A percentile compares a stretch with the other conserved stretches of the same genome.
Evolutionary conservation across 805 yeast species (phyloP).

Genomic region (Spathaspora gorwiae): DNA sequence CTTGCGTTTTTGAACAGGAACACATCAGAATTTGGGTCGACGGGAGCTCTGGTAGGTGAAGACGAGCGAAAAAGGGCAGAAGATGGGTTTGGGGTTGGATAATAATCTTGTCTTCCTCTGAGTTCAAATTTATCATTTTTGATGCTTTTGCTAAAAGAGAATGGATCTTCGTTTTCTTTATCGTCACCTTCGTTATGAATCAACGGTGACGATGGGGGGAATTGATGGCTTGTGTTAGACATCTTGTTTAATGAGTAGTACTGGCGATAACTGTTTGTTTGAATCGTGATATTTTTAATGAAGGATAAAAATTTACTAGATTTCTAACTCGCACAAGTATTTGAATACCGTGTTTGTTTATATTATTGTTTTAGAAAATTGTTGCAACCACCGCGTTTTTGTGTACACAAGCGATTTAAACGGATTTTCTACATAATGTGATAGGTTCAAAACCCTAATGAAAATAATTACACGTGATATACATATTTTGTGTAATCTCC

Average conservation of each 20-base stretch:
- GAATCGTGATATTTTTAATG: too few relatives aligned
- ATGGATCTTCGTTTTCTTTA: slow-evolving; percentile 11
- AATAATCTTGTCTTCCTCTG: slow-evolving; percentile 10
- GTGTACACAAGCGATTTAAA: too few relatives aligned
- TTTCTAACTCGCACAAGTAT: too few relatives aligned
- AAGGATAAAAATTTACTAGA: too few relatives aligned
- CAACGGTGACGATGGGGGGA: slow-evolving; percentile 53
- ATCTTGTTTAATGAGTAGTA: slow-evolving; percentile 1
- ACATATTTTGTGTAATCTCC: too few relatives aligned
- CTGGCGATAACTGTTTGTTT: too few relatives aligned
- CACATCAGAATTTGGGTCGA: neutral
- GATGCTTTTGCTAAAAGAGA: neutral
- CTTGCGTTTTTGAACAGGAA: slow-evolving; percentile 1
- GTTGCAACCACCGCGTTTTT: neutral
- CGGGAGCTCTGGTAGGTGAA: slow-evolving; percentile 25
- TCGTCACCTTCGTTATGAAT: slow-evolving; percentile 16
- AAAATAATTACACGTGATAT: too few relatives aligned
- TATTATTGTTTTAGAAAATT: neutral
- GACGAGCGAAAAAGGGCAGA: slow-evolving; percentile 39
- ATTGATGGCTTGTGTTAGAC: slow-evolving; percentile 22
- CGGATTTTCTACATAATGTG: too few relatives aligned
- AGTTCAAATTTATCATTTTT: neutral
- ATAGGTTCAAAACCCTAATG: neutral
- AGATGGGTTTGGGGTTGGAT: slow-evolving; percentile 75
- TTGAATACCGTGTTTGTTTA: neutral